A percentile compares a stretch with the other conserved stretches of the same genome.
These are phyloP conservation scores for Penicillium italicum DNA, from an alignment of 2,329 filamentous ascomycete genomes.

Conservation along the genomic window DNA sequence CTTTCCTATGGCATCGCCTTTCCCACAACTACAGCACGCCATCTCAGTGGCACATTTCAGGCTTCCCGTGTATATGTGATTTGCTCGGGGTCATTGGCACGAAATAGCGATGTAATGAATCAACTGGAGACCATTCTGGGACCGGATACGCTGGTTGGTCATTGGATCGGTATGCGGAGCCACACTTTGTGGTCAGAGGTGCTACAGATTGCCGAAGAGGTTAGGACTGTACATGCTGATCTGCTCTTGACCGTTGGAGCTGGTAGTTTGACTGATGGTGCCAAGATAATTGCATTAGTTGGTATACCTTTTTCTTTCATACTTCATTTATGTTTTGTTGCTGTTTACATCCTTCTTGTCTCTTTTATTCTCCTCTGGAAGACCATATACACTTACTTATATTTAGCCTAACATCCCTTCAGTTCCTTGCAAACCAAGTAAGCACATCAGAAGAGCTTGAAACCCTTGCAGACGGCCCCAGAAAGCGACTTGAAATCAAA, in stretches of 20 bases:
- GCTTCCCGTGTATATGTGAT: constrained; percentile 51
- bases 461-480: constrained; percentile 32
- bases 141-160: constrained; percentile 40
- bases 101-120: constrained; percentile 47
- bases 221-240: constrained; percentile 41
- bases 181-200: constrained; percentile 56
- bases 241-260: constrained; percentile 54
- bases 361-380: neutral
- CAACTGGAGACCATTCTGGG: constrained; percentile 43
- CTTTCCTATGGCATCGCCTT: constrained; percentile 51
- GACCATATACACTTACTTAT: neutral
- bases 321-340: neutral
- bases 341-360: neutral
- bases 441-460: constrained; percentile 39
- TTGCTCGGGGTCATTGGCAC: constrained; percentile 49
- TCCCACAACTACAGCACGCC: constrained; percentile 43
- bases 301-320: neutral
- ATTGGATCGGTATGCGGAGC: constrained; percentile 50
- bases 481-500: constrained; percentile 26
- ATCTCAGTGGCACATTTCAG: constrained; percentile 45
- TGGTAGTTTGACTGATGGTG: constrained; percentile 55
- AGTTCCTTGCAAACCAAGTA: constrained; percentile 50
- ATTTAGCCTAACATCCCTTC: neutral
- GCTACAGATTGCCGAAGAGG: constrained; percentile 47
- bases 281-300: constrained; percentile 52